Conservation (phyloP, 176 grass and related monocot species). For the Juncus effusus region DNA sequence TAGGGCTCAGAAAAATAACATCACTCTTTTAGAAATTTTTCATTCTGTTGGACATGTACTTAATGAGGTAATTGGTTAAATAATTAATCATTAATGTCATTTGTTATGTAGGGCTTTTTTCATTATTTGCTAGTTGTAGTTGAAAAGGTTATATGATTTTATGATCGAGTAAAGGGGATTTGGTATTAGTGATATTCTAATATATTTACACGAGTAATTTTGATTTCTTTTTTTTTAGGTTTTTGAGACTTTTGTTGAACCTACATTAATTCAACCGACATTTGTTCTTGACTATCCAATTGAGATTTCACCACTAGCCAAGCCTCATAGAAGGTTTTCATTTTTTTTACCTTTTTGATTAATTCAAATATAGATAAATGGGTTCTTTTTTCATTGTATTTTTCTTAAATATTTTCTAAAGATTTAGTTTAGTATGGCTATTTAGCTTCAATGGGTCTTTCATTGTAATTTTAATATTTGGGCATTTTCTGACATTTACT, state of each 20-base stretch:
- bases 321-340: slow-evolving; percentile 82
- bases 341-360: neutral
- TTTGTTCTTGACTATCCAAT: slow-evolving; percentile 99
- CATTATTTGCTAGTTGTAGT: slow-evolving; percentile 1
- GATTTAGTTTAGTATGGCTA: no score
- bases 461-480: neutral
- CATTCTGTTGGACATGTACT: slow-evolving; percentile 95
- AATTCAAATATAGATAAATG: no score
- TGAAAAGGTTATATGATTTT: neutral
- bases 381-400: no score
- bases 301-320: slow-evolving; percentile 92
- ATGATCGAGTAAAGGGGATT: no score
- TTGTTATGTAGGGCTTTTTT: slow-evolving; percentile 11
- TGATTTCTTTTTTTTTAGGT: slow-evolving; percentile 49
- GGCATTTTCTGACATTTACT: neutral
- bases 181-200: neutral
- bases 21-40: slow-evolving; percentile 49
- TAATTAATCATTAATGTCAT: neutral
- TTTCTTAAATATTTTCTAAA: no score
- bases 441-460: neutral
- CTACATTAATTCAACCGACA: slow-evolving; percentile 86
- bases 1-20: slow-evolving; percentile 38
- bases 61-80: slow-evolving; percentile 51
- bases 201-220: slow-evolving; percentile 9
- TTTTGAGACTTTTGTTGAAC: slow-evolving; percentile 90